phyloP scores from a whole-genome alignment of 495 filamentous ascomycete genomes.

The Aspergillus olivimuriae region DNA sequence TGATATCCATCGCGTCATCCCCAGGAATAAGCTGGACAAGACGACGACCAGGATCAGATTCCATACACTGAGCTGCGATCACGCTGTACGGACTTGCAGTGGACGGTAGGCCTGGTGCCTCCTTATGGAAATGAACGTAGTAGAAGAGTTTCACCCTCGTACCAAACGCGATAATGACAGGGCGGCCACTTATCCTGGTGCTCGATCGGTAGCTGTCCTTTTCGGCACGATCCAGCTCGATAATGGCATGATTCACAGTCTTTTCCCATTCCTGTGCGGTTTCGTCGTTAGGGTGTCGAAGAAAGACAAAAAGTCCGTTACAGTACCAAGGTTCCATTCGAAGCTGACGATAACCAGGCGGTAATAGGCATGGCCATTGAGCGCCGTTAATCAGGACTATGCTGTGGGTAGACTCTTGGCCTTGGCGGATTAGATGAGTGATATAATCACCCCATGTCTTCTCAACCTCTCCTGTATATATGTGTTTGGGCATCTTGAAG shows the following conservation, averaged over 20 bases:
- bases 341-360: conserved; percentile 6
- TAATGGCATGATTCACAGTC: conserved; percentile 4
- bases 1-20: conserved; percentile 6
- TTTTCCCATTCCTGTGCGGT: conserved; percentile 12
- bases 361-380: conserved; percentile 6
- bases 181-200: not conserved
- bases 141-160: conserved; percentile 13
- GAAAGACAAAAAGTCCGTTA: conserved; percentile 7
- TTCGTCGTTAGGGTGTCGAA: conserved; percentile 11
- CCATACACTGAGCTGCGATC: conserved; percentile 6
- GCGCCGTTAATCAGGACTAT: not conserved
- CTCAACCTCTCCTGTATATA: conserved; percentile 8
- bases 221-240: conserved; percentile 4
- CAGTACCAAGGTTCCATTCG: conserved; percentile 2
- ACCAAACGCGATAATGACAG: conserved; percentile 11
- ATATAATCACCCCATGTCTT: conserved; percentile 11
- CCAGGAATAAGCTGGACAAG: conserved; percentile 11
- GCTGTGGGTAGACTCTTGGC: not conserved
- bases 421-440: not conserved
- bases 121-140: conserved; percentile 6
- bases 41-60: conserved; percentile 8
- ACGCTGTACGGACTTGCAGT: conserved; percentile 1
- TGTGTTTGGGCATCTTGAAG: conserved; percentile 5
- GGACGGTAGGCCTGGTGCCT: not conserved
- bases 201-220: not conserved